Conservation (phyloP, 108 stramenopile genomes). For the Fistulifera pelliculosa region DNA sequence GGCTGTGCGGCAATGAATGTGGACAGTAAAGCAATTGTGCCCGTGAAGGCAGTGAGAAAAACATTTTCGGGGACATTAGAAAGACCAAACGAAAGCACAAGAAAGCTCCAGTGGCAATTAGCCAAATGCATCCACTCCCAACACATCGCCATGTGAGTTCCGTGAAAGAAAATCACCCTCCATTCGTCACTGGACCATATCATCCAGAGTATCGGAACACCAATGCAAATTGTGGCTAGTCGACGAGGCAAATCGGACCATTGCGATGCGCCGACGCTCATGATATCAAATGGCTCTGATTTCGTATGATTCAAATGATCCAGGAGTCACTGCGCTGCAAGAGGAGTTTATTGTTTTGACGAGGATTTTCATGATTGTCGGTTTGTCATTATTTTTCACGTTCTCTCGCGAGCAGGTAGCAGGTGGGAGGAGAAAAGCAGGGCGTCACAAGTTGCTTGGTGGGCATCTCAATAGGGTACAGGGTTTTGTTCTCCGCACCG, state of each 20-base stretch:
- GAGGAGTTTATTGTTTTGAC: too few species aligned
- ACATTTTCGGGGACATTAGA: not conserved
- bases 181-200: constrained; percentile 30
- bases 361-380: too few species aligned
- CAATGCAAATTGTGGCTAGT: constrained; percentile 52
- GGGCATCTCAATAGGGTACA: too few species aligned
- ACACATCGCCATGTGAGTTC: constrained; percentile 34
- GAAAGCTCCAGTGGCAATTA: constrained; percentile 6
- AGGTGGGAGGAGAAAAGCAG: too few species aligned
- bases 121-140: constrained; percentile 38
- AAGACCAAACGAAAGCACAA: not conserved
- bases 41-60: not conserved
- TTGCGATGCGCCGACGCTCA: not conserved
- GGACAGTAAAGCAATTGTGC: constrained; percentile 1
- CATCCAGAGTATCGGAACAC: constrained; percentile 53
- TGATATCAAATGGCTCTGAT: too few species aligned
- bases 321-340: too few species aligned
- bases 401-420: too few species aligned
- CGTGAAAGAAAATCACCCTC: constrained; percentile 48
- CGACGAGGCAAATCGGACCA: constrained; percentile 64
- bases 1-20: constrained; percentile 4
- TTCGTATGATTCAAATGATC: too few species aligned
- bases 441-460: too few species aligned
- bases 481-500: too few species aligned
- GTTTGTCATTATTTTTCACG: too few species aligned